Base-by-base conservation (phyloP, 768 basidiomycete species). In the Coprinopsis cinerea region DNA sequence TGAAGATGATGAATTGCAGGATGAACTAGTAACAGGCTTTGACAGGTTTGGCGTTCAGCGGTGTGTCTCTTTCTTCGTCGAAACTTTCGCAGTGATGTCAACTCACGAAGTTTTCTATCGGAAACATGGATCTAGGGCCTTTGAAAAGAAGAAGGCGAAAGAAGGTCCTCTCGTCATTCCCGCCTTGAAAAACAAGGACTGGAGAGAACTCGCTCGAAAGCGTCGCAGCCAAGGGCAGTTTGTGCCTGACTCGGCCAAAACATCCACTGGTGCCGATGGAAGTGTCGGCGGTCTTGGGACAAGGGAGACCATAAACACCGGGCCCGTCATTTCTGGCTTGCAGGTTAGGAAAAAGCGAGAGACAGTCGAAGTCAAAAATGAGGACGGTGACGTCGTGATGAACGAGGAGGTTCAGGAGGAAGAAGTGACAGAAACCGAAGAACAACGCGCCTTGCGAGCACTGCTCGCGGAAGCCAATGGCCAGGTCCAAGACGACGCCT, bases 121-220 rank as follows among this genome's bases (percentile, higher is more conserved):
- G 55, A 48, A 53, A 55, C 50, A 49, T 52, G 44, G 48, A 56
- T 57, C 13, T 50, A 83, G 77, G 48, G 58, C 76, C 25, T 67
- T 69, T 55, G 73, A 71, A 49, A 69, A 72, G 48, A 74, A 68
- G 35, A 72, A 72, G 53, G 71, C 63, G 44, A 67, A 75, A 10
- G 62, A 78, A 34, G 78, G 71, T 3, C 88, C 88, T 0, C 76
- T 96, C 7, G 82, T 96, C 30, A 98, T 99, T 39, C 84, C 94
- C 14, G 73, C 91, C 1, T 72, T 90, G 39, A 73, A 91, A 58
- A 95, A 97, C 60, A 78, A 82, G 23, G 94, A 99, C 62, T 99
- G 95, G 95, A 73, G 91, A 35, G 86, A 82, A 45, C 67, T 81
- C 6, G 88, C 89, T 14, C 75, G 85, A 35, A 83, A 80, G 61